Base-by-base conservation (phyloP, 176 grass and related monocot genomes). In the Rhynchospora tenuis region DNA sequence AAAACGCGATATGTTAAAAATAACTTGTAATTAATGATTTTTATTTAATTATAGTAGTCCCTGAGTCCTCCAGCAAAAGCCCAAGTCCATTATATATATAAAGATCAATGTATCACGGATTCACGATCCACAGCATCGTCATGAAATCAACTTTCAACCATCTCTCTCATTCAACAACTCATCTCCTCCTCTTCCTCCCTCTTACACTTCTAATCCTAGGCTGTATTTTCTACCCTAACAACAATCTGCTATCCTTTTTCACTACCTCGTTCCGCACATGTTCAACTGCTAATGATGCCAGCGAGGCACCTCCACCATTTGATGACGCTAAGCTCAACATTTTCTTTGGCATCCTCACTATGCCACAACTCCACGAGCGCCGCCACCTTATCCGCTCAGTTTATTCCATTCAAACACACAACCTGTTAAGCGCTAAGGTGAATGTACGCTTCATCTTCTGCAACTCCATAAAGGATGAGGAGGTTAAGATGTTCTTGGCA, bases 301-400 rank as follows among this genome's bases (percentile, higher is more conserved):
- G 43, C 3, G 20, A 82, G 11, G 17, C 1, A 6, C 38, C 19
- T 80, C 33, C 7, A 67, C 45, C 38, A 17, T 8, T 2, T 24
- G 17, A 27, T 24, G 3, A 19, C n/a, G 47, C 84, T 10, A 70
- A 58, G 3, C 77, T 90, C 28, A 76, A 81, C 19, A 59, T 90
- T 38, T 73, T 90, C 33, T 64, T 90, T 3, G 89, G 89, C 55
- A 84, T 90, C 75, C 63, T 90, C 16, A 87, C 85, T 19, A 76
- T 27, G 48, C 64, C 85, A 0, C 55, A 48, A 5, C 66, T 72
- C 27, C 83, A 85, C 22, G 66, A 79, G 43, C 81, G 76, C 10
- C 89, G 89, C 31, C 75, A 84, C 57, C 89, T 90, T 20, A 43
- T 90, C 17, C 85, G 85, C 59, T 78, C 46, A 7, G 84, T 60